Evolutionary conservation across 345 rosid genomes (phyloP), one percentile per base, ranked within the genome.

Genomic region (Pistacia vera): DNA sequence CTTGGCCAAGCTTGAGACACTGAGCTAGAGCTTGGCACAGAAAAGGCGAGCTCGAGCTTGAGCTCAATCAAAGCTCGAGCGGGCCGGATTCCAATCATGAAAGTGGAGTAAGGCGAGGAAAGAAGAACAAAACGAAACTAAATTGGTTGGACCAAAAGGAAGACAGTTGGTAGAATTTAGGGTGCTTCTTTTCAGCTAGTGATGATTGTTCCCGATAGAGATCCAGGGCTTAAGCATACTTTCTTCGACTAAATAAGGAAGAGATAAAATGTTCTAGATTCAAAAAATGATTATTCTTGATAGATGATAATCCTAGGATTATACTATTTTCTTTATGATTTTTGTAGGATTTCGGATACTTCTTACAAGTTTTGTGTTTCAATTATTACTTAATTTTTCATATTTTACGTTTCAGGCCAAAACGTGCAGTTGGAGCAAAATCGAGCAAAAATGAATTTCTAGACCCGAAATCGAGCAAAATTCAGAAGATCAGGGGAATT

Each of bases 41-140:
- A 51, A 67, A 57, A 68, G 69, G 54, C 60, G 41, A 51, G 14
- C 22, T 48, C 70, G 71, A 76, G 51, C 80, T 80, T 79, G 87
- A 84, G 0, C 25, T 25, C 25, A 0, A 0, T 82, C 87, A 60
- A 61, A 72, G 77, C 36, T 78, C 48, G 74, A 68, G 59, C 75
- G 3, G 3, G 3, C 33, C 0, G 3, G 2, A 30, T 30, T 30
- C 33, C 33, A 2, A 30, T 44, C 20, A 14, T 38, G 62, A 58
- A 75, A 76, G 77, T 11, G 38, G 44, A 64, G 30, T 46, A 60
- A 12, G 3, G 7, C 30, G 36, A 11, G 51, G 17, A 11, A 11
- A 48, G 59, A 64, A 67, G 20, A 67, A 61, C 20, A 49, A 62
- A 57, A 52, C 2, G 22, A 58, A 84, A 83, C 85, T 77, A 72